These are phyloP conservation scores for Xylaria cubensis DNA, from an alignment of 495 filamentous ascomycete genomes.

Conservation along the genomic window DNA sequence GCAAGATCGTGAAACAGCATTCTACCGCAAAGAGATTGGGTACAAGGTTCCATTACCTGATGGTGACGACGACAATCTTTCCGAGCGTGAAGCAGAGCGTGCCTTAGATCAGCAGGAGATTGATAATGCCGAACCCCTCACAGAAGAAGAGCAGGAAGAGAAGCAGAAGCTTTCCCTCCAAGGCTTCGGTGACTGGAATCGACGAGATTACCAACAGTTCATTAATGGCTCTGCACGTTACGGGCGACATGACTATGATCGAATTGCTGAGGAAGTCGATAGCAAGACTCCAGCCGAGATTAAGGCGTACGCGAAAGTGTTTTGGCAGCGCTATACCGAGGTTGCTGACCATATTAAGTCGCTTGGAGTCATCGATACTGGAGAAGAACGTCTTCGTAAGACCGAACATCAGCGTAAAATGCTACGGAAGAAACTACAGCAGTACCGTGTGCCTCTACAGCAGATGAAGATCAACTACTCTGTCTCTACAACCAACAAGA, in stretches of 20 bases:
- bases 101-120: constrained; percentile 90
- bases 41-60: constrained; percentile 90
- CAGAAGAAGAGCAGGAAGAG: constrained; percentile 85
- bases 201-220: constrained; percentile 97
- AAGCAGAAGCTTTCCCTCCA: constrained; percentile 80
- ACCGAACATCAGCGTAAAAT: constrained; percentile 92
- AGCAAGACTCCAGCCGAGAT: constrained; percentile 86
- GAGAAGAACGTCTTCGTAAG: constrained; percentile 87
- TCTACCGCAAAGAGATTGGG: constrained; percentile 91
- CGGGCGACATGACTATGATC: constrained; percentile 81
- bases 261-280: constrained; percentile 89
- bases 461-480: constrained; percentile 99
- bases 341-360: constrained; percentile 89
- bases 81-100: constrained; percentile 84
- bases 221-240: constrained; percentile 93
- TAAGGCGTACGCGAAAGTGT: constrained; percentile 87
- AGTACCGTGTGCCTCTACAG: constrained; percentile 95
- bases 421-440: constrained; percentile 90
- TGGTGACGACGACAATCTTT: constrained; percentile 81
- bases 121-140: constrained; percentile 86
- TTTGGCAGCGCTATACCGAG: constrained; percentile 91
- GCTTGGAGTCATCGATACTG: constrained; percentile 83
- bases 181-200: constrained; percentile 94
- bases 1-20: constrained; percentile 95
- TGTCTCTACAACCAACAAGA: constrained; percentile 99